Evolutionary conservation across 164 flowering plant species (phyloP).

Genomic region (Liriodendron chinense): DNA sequence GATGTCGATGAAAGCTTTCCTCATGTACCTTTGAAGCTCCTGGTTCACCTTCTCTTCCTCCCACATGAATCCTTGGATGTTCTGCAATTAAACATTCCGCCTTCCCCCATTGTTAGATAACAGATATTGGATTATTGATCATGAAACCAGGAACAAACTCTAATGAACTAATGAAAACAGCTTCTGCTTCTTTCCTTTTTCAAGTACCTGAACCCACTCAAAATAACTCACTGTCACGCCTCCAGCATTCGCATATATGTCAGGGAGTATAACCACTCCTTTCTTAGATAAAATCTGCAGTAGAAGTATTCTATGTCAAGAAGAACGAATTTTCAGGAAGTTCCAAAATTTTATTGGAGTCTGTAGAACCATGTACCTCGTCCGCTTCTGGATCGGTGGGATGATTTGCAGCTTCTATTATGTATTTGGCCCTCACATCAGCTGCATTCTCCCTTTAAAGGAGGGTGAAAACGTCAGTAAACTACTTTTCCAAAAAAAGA

Average conservation of each 20-base stretch:
- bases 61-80: slow-evolving; percentile 98
- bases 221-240: slow-evolving; percentile 50
- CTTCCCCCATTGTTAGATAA: not conserved
- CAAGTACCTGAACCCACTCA: slow-evolving; percentile 72
- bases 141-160: not conserved
- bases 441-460: slow-evolving; percentile 67
- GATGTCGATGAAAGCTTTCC: slow-evolving; percentile 56
- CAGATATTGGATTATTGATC: not conserved
- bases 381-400: slow-evolving; percentile 88
- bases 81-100: slow-evolving; percentile 35
- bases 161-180: not conserved
- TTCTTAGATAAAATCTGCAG: slow-evolving; percentile 54
- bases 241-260: slow-evolving; percentile 80
- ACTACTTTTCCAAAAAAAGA: too few relatives aligned
- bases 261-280: slow-evolving; percentile 68
- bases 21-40: slow-evolving; percentile 78
- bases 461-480: not conserved
- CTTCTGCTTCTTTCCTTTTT: not conserved
- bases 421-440: slow-evolving; percentile 68
- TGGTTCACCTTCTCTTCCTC: slow-evolving; percentile 81
- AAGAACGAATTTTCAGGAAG: not conserved
- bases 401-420: slow-evolving; percentile 80
- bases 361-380: slow-evolving; percentile 40
- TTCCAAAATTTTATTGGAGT: not conserved
- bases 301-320: not conserved